phyloP scores from a whole-genome alignment of 192 early-diverging fungal genomes.

The Pecoramyces ruminantium region DNA sequence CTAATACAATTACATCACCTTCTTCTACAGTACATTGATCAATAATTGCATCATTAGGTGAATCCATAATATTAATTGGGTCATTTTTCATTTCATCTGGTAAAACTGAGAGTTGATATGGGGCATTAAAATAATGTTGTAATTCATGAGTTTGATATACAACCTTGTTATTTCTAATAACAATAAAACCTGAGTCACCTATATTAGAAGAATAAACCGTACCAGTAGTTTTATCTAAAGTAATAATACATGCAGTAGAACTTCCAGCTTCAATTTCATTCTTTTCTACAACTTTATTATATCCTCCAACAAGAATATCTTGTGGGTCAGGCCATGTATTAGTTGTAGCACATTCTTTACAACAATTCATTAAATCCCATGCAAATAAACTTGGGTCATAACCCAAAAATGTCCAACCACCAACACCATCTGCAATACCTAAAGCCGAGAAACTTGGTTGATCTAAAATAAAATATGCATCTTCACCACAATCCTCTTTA shows the following conservation, averaged over 20 bases:
- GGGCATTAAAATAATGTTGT: slow-evolving; percentile 9
- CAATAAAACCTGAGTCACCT: slow-evolving; percentile 4
- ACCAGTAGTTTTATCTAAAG: slow-evolving; percentile 4
- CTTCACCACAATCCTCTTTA: slow-evolving; percentile 7
- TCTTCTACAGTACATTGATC: slow-evolving; percentile 72
- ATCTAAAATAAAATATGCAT: slow-evolving; percentile 3
- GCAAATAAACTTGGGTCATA: slow-evolving; percentile 6
- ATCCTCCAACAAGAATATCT: neutral
- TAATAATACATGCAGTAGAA: slow-evolving; percentile 3
- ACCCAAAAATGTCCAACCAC: slow-evolving; percentile 3
- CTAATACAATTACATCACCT: slow-evolving; percentile 85
- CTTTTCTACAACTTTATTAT: slow-evolving; percentile 1
- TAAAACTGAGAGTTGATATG: slow-evolving; percentile 3
- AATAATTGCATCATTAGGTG: slow-evolving; percentile 63
- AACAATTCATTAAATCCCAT: slow-evolving; percentile 9
- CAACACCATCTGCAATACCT: slow-evolving; percentile 6
- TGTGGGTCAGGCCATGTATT: neutral
- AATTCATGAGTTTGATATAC: slow-evolving; percentile 1
- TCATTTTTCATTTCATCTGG: neutral
- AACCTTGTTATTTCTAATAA: neutral
- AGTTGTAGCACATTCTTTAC: neutral
- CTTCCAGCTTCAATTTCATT: slow-evolving; percentile 2
- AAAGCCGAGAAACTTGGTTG: neutral
- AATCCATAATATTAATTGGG: slow-evolving; percentile 30
- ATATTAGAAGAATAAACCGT: slow-evolving; percentile 2